phyloP scores from a whole-genome alignment of 495 filamentous ascomycete genomes.

The Xylaria venustula region DNA sequence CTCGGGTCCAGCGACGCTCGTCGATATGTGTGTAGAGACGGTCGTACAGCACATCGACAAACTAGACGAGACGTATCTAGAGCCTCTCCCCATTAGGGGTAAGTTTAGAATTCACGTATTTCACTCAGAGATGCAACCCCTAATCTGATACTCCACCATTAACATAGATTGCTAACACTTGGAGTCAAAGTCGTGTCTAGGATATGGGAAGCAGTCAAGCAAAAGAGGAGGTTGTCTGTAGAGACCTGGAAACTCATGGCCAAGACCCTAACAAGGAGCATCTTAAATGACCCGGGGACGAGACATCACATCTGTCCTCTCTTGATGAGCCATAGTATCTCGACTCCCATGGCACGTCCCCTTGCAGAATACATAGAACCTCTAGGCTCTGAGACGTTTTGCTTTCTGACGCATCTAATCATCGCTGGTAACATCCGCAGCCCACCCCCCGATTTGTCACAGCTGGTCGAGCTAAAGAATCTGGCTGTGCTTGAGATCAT shows the following conservation, averaged over 20 bases:
- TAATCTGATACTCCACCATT: neutral
- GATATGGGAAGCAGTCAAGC: neutral
- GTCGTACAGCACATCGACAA: neutral
- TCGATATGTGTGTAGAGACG: neutral
- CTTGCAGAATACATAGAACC: constrained; percentile 24
- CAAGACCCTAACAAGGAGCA: constrained; percentile 1
- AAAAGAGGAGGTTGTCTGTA: neutral
- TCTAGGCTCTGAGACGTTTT: constrained; percentile 14
- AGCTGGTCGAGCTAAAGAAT: constrained; percentile 27
- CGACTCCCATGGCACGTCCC: constrained; percentile 5
- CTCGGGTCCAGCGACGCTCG: neutral
- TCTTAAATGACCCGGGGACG: neutral
- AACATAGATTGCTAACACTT: neutral
- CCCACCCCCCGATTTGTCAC: constrained; percentile 22
- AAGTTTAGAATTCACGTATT: neutral
- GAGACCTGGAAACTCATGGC: constrained; percentile 25
- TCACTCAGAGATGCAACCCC: too few species aligned
- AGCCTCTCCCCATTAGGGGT: neutral
- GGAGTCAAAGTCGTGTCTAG: neutral
- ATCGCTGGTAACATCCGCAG: constrained; percentile 17
- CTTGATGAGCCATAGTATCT: neutral
- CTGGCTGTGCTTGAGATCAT: constrained; percentile 34
- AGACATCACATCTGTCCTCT: neutral
- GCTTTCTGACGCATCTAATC: constrained; percentile 30
- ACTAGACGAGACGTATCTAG: neutral